phyloP scores from a whole-genome alignment of 2,329 filamentous ascomycete genomes.

The Pyricularia sp. region DNA sequence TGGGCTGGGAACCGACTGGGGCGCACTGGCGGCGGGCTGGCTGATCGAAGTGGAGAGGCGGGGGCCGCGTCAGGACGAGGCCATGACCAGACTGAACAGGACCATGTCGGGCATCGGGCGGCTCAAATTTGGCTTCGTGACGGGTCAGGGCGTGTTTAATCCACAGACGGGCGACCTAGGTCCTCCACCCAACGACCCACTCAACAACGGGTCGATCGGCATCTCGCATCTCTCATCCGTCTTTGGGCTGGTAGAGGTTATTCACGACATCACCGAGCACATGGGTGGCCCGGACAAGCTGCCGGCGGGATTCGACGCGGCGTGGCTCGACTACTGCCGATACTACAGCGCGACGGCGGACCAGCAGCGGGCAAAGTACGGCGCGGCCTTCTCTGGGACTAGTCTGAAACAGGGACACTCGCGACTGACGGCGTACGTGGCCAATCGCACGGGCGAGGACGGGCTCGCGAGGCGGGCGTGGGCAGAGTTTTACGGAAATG shows the following conservation, averaged over 20 bases:
- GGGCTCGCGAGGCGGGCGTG: constrained; percentile 42
- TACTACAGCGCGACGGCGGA: constrained; percentile 40
- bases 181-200: constrained; percentile 41
- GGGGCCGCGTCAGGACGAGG: constrained; percentile 41
- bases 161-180: constrained; percentile 36
- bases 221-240: constrained; percentile 48
- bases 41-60: constrained; percentile 51
- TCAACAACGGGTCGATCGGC: constrained; percentile 39
- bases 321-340: constrained; percentile 51
- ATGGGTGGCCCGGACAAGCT: constrained; percentile 27
- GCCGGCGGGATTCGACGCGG: constrained; percentile 38
- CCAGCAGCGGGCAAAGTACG: constrained; percentile 45
- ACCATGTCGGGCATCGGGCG: constrained; percentile 40
- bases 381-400: constrained; percentile 31
- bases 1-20: constrained; percentile 50
- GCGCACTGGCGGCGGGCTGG: constrained; percentile 45
- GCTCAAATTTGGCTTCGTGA: constrained; percentile 50
- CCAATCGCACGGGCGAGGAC: constrained; percentile 19
- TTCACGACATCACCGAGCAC: constrained; percentile 44
- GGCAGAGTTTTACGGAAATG: constrained; percentile 40
- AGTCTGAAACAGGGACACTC: constrained; percentile 48
- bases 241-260: constrained; percentile 49
- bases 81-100: constrained; percentile 36
- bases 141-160: constrained; percentile 43
- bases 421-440: constrained; percentile 45